A percentile compares a stretch with the other conserved stretches of the same genome.
Evolutionary conservation across 306 rosid species (phyloP).

Genomic region (Quercus variabilis): DNA sequence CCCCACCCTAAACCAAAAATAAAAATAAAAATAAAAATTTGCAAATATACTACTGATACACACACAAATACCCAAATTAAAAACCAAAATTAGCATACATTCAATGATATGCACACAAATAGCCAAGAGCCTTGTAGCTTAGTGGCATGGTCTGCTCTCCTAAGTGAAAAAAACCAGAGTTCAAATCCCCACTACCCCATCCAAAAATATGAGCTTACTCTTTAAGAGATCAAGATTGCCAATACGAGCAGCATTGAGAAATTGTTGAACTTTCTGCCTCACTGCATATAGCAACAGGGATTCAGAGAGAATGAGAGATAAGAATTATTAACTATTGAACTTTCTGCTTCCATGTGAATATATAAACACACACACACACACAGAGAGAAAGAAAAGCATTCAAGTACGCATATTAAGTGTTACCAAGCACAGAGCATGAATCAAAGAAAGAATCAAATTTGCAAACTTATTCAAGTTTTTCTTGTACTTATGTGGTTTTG

Average conservation of each 20-base stretch:
- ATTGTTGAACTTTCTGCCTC: slow-evolving; percentile 75
- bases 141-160: no score
- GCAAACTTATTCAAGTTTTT: not conserved
- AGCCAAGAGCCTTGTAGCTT: no score
- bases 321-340: not conserved
- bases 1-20: no score
- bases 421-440: not conserved
- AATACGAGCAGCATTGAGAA: slow-evolving; percentile 76
- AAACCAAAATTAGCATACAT: no score
- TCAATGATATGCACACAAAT: no score
- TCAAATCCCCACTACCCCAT: no score
- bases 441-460: not conserved
- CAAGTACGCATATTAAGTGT: not conserved
- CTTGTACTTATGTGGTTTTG: no score
- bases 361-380: not conserved
- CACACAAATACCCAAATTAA: not conserved
- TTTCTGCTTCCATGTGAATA: not conserved
- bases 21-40: no score
- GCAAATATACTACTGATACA: not conserved
- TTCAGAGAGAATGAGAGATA: not conserved
- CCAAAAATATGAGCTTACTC: slow-evolving; percentile 35
- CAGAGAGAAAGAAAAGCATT: not conserved
- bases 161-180: no score
- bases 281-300: slow-evolving; percentile 36
- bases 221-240: slow-evolving; percentile 82